Base-by-base conservation (phyloP, 2,329 filamentous ascomycete species). In the Erysiphe pisi region DNA sequence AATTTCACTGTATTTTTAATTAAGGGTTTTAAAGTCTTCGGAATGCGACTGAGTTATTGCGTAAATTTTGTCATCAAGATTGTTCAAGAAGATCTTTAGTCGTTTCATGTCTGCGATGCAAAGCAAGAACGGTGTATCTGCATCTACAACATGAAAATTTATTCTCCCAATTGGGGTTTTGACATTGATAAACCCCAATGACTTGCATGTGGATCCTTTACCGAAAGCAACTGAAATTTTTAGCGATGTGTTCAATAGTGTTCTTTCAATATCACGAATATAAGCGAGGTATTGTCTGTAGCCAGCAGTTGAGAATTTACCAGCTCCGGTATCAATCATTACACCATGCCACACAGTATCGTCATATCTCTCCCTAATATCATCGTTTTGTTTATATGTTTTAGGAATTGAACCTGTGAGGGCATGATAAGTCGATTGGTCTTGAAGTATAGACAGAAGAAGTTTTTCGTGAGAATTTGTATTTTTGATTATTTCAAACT, bases 1-100 rank as follows among this genome's bases (percentile, higher is more conserved):
- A 52, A 22, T n/a, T 20, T 75, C 43, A 16, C 58, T 75, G 47
- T 75, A 20, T 45, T 74, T 56, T n/a, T 75, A 22, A 58, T 9
- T 9, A 52, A 52, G 52, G 18, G 1, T 43, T 45, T 56, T n/a
- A 56, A 56, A 56, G 14, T 56, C 18, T 20, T 56, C n/a, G 49
- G 14, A 56, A 56, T 56, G 14, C 6, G 40, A 28, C 28, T 71
- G 68, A 71, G 0, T 16, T 18, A 36, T 45, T 22, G 22, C 22
- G 49, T 52, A 52, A 16, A 52, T 22, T 22, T 65, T 65, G 40
- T 71, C 28, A 45, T 20, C 65, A 20, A 31, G 16, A 49, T 74
- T 74, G 70, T 74, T 49, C 47, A 74, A 74, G 49, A 47, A 74
- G 40, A 74, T 40, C 16, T 74, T 74, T 40, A 47, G 36, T 31